Evolutionary conservation across 2,329 filamentous ascomycete species (phyloP), one percentile per base, ranked within the genome.

Genomic region (Lachnellula suecica): DNA sequence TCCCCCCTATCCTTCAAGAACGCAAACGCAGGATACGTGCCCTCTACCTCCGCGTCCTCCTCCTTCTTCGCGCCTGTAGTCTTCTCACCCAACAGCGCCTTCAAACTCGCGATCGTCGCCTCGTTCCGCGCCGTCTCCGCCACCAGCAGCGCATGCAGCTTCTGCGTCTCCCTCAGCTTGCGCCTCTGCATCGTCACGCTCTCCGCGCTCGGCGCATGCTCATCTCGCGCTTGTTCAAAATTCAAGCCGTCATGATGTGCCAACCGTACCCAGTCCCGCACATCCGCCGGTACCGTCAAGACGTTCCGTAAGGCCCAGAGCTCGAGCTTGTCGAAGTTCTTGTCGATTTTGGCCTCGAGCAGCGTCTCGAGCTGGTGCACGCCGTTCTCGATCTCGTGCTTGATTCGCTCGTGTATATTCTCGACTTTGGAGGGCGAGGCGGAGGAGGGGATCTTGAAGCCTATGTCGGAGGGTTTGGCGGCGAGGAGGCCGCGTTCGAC

Each of bases 241-340:
- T 56, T 64, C 49, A 69, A 50, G 10, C 66, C 66, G 50, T 91
- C 84, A 73, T 99, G 97, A 76, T 97, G 93, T 44, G 82, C 82
- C 58, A 99, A 75, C 48, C 87, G 78, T 59, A 97, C 85, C 83
- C 88, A 97, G 52, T 83, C 81, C 63, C 88, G 74, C 43, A 87
- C 76, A 56, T 93, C 88, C 24, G 85, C 82, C 44, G 82, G 82
- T 35, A 93, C 83, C 37, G 82, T 86, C 58, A 94, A 72, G 61
- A 92, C 88, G 67, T 97, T 97, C 59, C 91, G 79, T 75, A 99
- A 78, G 47, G 91, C 87, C 73, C 93, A 97, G 51, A 99, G 88
- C 74, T 94, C 89, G 64, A 93, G 87, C 58, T 88, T 85, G 74
- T 94, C 89, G 66, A 93, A 93, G 60, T 89, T 89, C 70, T 87